Conservation (phyloP, 306 rosid genomes). For the Ormosia emarginata region DNA sequence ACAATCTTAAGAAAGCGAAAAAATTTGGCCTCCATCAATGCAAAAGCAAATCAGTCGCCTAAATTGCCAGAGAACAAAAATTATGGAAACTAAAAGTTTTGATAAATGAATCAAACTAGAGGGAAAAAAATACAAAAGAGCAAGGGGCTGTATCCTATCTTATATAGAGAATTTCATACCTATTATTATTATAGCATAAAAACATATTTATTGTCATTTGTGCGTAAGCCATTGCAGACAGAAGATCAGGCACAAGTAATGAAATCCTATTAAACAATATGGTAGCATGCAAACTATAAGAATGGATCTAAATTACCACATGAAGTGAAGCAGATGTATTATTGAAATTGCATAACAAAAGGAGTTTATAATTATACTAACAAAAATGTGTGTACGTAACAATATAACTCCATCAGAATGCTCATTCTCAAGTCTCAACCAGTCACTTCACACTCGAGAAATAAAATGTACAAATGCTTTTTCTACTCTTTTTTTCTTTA, state of each 20-base stretch:
- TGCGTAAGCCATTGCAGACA: not conserved
- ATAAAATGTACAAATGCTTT: not conserved
- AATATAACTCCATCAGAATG: not conserved
- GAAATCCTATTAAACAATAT: not conserved
- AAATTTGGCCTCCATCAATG: constrained; percentile 66
- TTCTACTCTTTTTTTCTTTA: not conserved
- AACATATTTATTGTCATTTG: not conserved
- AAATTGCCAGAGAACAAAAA: not conserved
- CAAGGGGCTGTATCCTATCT: not conserved
- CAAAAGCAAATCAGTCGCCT: constrained; percentile 14
- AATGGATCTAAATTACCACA: not conserved
- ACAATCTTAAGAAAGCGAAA: constrained; percentile 79
- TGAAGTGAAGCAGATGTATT: not conserved
- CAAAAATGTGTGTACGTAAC: not conserved
- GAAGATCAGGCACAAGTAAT: not conserved
- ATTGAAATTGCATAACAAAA: not conserved
- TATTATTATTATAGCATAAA: not conserved
- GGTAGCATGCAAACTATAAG: not conserved
- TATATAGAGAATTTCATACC: not conserved
- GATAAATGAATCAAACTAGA: not conserved
- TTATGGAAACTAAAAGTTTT: not conserved
- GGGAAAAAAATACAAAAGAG: not conserved
- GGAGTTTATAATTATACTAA: not conserved
- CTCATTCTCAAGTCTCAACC: not conserved
- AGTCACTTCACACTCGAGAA: not conserved